A percentile compares a stretch with the other conserved stretches of the same genome.
Conservation (phyloP, 768 basidiomycete species). For the Multifurca ochricompacta region DNA sequence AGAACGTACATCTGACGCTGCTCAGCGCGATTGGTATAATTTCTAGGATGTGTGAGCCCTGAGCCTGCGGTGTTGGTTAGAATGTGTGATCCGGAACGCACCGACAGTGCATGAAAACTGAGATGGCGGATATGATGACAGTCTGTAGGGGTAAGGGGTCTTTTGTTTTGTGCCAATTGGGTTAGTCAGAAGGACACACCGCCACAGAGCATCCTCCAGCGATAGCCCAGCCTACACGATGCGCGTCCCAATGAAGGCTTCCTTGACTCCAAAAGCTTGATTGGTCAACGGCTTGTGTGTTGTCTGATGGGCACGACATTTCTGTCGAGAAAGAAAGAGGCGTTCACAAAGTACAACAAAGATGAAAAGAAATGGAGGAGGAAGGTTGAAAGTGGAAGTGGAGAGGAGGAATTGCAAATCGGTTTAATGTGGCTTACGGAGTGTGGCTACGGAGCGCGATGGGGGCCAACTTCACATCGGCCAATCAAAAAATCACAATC, state of each 20-base stretch:
- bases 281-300: slow-evolving; percentile 46
- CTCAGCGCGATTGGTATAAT: slow-evolving; percentile 61
- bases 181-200: slow-evolving; percentile 34
- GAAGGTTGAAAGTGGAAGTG: too few species aligned
- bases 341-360: too few species aligned
- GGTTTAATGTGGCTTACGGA: too few species aligned
- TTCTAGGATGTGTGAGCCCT: slow-evolving; percentile 35
- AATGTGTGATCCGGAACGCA: slow-evolving; percentile 30
- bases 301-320: slow-evolving; percentile 43
- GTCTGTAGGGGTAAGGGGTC: slow-evolving; percentile 36
- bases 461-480: too few species aligned
- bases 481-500: too few species aligned
- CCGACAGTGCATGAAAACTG: slow-evolving; percentile 59
- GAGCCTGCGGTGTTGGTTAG: not conserved
- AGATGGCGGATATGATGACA: slow-evolving; percentile 46
- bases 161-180: not conserved
- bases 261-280: slow-evolving; percentile 51
- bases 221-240: slow-evolving; percentile 68
- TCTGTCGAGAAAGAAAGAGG: not conserved
- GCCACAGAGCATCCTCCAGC: slow-evolving; percentile 52
- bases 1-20: slow-evolving; percentile 68
- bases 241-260: slow-evolving; percentile 49
- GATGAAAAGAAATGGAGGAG: too few species aligned
- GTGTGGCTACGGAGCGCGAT: too few species aligned
- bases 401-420: too few species aligned